Evolutionary conservation across 208 protist genomes (phyloP).

Genomic region (Acanthamoeba lugdunensis): DNA sequence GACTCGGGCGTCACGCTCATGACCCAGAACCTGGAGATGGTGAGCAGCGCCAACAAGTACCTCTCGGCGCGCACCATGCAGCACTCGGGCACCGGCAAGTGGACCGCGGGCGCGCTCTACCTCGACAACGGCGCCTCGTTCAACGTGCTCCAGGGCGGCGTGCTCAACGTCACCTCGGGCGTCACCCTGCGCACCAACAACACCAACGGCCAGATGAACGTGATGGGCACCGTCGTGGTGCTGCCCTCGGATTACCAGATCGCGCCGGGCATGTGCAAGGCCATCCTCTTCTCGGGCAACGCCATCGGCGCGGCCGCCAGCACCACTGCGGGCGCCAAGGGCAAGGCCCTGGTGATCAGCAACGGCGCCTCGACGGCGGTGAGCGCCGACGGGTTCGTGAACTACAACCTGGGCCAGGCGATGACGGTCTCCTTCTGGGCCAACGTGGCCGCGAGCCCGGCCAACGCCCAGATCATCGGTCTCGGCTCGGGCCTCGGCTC

Average conservation of each 20-base stretch:
- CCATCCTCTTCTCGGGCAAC: slow-evolving; percentile 39
- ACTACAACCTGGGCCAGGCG: slow-evolving; percentile 37
- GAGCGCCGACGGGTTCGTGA: slow-evolving; percentile 64
- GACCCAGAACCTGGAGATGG: slow-evolving; percentile 26
- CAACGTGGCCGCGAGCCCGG: background rate
- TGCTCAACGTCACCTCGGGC: slow-evolving; percentile 48
- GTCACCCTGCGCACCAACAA: background rate
- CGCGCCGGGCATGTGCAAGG: background rate
- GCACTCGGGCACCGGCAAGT: slow-evolving; percentile 62
- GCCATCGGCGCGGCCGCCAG: background rate
- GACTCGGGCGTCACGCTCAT: slow-evolving; percentile 22
- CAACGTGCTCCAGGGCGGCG: slow-evolving; percentile 56
- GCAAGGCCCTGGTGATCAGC: slow-evolving; percentile 21
- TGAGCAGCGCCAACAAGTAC: slow-evolving; percentile 47
- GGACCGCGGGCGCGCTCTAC: slow-evolving; percentile 63
- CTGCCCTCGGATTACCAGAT: slow-evolving; percentile 25
- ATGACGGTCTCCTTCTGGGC: slow-evolving; percentile 54
- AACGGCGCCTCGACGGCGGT: background rate
- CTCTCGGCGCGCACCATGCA: slow-evolving; percentile 65
- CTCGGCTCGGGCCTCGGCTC: slow-evolving; percentile 12
- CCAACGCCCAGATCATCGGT: slow-evolving; percentile 61
- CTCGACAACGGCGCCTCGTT: slow-evolving; percentile 45
- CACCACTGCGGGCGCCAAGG: background rate
- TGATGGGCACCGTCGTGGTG: slow-evolving; percentile 49
- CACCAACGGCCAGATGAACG: slow-evolving; percentile 25